Base-by-base conservation (phyloP, 805 yeast species). In the Hanseniaspora guilliermondii region DNA sequence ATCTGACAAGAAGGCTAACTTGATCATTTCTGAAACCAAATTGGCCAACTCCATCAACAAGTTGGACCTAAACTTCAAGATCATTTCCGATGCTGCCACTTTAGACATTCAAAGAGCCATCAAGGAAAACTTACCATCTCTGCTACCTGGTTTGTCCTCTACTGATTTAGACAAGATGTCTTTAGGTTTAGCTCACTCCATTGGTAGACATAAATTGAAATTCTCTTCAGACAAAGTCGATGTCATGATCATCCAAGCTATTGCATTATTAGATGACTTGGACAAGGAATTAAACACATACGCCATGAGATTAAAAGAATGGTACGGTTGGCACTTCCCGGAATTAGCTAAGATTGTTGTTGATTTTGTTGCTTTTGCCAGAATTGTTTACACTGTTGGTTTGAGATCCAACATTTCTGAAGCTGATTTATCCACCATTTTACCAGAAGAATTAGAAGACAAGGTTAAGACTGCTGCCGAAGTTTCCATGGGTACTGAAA, bases 261-360 rank as follows among this genome's bases (percentile, higher is more conserved):
- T 93, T 72, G 96, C 97, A 21, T 76, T 93, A 61, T 78, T 93
- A 66, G 98, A 93, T 65, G 97, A 93, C 67, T 78, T 93, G 64
- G 98, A 93, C 75, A 93, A 93, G 74, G 98, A 93, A 72, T 79
- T 93, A 64, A 93, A 93, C 75, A 93, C 97, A 53, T 93, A 91
- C 65, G 96, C 97, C 61, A 93, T 93, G 98, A 83, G 98, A 76
- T 81, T 91, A 73, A 93, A 91, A 75, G 98, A 93, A 75, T 93
- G 98, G 98, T 93, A 93, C 74, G 98, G 98, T 61, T 93, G 98
- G 98, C 98, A 93, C 73, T 93, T 93, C 83, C 98, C 98, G 39
- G 98, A 93, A 73, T 80, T 93, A 80, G 96, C 97, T 65, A 93
- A 93, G 78, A 87, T 91, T 70, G 85, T 93, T 63, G 82, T 84